phyloP scores from a whole-genome alignment of 768 basidiomycete species.

The Psilocybe subaeruginosa region DNA sequence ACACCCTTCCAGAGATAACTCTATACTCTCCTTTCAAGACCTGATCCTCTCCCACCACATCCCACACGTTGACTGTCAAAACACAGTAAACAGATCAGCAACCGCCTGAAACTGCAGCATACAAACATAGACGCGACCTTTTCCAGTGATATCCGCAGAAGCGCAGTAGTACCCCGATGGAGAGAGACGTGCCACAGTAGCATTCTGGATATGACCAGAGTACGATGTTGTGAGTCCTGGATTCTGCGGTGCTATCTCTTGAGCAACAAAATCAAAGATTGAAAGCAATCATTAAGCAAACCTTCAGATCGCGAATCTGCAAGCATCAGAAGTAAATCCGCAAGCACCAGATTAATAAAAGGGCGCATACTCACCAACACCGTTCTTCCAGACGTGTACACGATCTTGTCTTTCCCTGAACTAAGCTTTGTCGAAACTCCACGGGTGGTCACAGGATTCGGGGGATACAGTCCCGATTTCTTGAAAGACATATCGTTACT shows the following conservation, averaged over 20 bases:
- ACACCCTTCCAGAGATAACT: slow-evolving; percentile 76
- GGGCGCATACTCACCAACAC: slow-evolving; percentile 68
- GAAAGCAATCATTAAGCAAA: slow-evolving; percentile 34
- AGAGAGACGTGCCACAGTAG: slow-evolving; percentile 89
- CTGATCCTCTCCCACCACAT: slow-evolving; percentile 85
- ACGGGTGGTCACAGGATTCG: slow-evolving; percentile 54
- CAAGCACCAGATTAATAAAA: neutral
- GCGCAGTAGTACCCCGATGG: slow-evolving; percentile 96
- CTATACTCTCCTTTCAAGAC: slow-evolving; percentile 80
- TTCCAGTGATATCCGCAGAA: slow-evolving; percentile 82
- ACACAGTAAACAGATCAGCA: neutral
- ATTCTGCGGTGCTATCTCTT: slow-evolving; percentile 48
- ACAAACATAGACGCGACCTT: slow-evolving; percentile 47
- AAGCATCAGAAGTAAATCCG: neutral
- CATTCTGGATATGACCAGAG: slow-evolving; percentile 78
- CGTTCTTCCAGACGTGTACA: slow-evolving; percentile 83
- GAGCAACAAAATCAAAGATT: slow-evolving; percentile 1
- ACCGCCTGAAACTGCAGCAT: neutral
- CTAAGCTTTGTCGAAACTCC: slow-evolving; percentile 38
- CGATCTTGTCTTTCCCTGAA: slow-evolving; percentile 71
- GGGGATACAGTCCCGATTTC: slow-evolving; percentile 55
- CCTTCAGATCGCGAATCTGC: slow-evolving; percentile 85
- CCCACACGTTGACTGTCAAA: slow-evolving; percentile 84
- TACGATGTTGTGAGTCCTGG: slow-evolving; percentile 66
- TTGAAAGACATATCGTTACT: slow-evolving; percentile 39